Base-by-base conservation (phyloP, 2,329 filamentous ascomycete species). In the Aureobasidium sp. region DNA sequence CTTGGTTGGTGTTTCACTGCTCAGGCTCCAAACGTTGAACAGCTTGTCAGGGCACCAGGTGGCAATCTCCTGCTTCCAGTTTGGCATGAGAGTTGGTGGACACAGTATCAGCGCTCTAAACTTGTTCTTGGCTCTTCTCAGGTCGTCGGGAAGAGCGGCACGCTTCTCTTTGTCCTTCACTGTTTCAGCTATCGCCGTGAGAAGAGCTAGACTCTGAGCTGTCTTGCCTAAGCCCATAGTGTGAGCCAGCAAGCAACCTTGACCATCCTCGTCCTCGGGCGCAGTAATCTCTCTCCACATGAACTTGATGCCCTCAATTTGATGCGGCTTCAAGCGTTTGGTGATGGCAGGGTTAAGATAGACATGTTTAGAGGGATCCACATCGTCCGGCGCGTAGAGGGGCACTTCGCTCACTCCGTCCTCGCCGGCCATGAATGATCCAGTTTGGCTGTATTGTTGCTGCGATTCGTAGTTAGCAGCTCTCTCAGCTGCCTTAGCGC, bases 151-250 rank as follows among this genome's bases (percentile, higher is more conserved):
- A 36, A 97, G 82, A 71, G 95, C 90, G 0, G 77, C 76, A 3
- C 74, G 74, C 6, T 93, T 75, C 77, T 72, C 0, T 76, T 72
- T 60, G 91, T 82, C 0, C 72, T 34, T 0, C 88, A 92, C 23
- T 72, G 90, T 84, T 67, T 89, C 82, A 5, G 85, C 80, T 64
- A 96, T 83, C 0, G 89, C 86, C 17, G 89, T 82, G 6, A 97
- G 81, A n/a, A 96, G 77, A 0, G 90, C 89, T 63, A 96, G 90
- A 6, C 80, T 81, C 76, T 96, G 91, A 87, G 96, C 91, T 0
- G 91, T 95, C 76, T 96, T 97, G 17, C 91, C 91, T 2, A 96
- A 76, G 1, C 92, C 92, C 91, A 96, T 96, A 0, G 89, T 90
- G 72, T 96, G 91, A 6, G 91, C 89, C 23, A 96, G 79, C 13